Conservation (phyloP, 768 basidiomycete genomes). For the Russula sp. region DNA sequence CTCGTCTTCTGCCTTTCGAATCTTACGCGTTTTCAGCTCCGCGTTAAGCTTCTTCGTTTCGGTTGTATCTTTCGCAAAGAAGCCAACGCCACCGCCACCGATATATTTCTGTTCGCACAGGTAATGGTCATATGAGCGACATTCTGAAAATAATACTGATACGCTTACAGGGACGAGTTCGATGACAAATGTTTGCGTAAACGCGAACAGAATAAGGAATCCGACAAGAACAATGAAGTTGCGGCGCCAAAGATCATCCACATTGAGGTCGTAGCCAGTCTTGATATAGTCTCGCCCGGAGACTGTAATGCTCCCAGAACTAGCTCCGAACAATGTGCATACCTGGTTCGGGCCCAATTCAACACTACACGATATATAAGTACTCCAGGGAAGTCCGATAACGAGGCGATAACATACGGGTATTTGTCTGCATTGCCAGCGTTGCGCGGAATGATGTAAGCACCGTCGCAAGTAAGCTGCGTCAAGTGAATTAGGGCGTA, state of each 20-base stretch:
- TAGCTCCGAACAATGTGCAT: conserved; percentile 70
- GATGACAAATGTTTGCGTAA: conserved; percentile 63
- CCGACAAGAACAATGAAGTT: conserved; percentile 71
- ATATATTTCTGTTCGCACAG: conserved; percentile 41
- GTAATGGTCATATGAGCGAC: conserved; percentile 28
- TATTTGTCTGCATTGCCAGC: conserved; percentile 53
- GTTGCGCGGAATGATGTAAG: conserved; percentile 64
- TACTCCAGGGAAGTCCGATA: background rate
- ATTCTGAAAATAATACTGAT: conserved; percentile 29
- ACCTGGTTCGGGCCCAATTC: conserved; percentile 71
- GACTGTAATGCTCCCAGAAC: conserved; percentile 49
- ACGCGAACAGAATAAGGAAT: conserved; percentile 67
- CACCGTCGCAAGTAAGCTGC: conserved; percentile 63
- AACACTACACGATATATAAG: conserved; percentile 44
- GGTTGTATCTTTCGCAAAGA: conserved; percentile 58
- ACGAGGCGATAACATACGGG: conserved; percentile 45
- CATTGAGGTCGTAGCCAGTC: conserved; percentile 51
- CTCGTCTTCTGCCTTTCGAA: conserved; percentile 33
- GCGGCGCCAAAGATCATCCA: conserved; percentile 61
- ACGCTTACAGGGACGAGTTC: conserved; percentile 58
- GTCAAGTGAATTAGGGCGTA: conserved; percentile 31
- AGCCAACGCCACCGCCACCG: conserved; percentile 59
- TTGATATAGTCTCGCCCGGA: conserved; percentile 87
- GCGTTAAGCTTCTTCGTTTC: conserved; percentile 57
- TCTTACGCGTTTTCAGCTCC: conserved; percentile 51